phyloP scores from a whole-genome alignment of 306 rosid species.

The Begonia fuchsioides region DNA sequence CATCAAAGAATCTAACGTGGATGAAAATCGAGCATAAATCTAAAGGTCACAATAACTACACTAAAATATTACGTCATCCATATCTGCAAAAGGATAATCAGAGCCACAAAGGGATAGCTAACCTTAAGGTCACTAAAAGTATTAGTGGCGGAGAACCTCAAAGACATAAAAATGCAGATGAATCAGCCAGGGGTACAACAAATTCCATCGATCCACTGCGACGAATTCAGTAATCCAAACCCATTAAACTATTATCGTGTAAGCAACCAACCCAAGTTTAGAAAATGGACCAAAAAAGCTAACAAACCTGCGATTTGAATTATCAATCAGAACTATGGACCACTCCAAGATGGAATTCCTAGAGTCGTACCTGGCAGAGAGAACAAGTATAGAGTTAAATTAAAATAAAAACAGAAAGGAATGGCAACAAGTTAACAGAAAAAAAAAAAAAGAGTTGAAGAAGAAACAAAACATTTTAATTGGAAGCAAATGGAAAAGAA shows the following conservation, averaged over 20 bases:
- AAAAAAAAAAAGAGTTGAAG: background rate
- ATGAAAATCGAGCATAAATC: too few relatives aligned
- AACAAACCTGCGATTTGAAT: constrained; percentile 80
- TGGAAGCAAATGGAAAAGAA: too few relatives aligned
- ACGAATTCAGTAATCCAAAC: constrained; percentile 8
- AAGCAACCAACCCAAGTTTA: background rate
- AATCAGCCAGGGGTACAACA: constrained; percentile 78
- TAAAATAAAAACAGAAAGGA: constrained; percentile 1
- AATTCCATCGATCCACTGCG: constrained; percentile 91
- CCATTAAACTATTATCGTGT: constrained; percentile 1
- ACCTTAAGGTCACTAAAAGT: constrained; percentile 92
- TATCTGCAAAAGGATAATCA: too few relatives aligned
- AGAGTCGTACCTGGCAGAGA: constrained; percentile 57
- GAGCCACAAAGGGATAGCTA: constrained; percentile 1
- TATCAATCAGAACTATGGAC: constrained; percentile 66
- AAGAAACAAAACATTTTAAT: too few relatives aligned
- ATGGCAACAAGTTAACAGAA: constrained; percentile 4
- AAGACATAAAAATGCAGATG: constrained; percentile 77
- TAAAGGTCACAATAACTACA: too few relatives aligned
- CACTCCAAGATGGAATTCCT: constrained; percentile 76
- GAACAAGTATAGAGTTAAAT: background rate
- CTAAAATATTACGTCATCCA: too few relatives aligned
- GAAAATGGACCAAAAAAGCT: background rate
- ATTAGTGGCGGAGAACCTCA: constrained; percentile 52
- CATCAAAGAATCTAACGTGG: too few relatives aligned